Evolutionary conservation across 2,329 filamentous ascomycete species (phyloP), one percentile per base, ranked within the genome.

Genomic region (Calcarisporium arbuscula): DNA sequence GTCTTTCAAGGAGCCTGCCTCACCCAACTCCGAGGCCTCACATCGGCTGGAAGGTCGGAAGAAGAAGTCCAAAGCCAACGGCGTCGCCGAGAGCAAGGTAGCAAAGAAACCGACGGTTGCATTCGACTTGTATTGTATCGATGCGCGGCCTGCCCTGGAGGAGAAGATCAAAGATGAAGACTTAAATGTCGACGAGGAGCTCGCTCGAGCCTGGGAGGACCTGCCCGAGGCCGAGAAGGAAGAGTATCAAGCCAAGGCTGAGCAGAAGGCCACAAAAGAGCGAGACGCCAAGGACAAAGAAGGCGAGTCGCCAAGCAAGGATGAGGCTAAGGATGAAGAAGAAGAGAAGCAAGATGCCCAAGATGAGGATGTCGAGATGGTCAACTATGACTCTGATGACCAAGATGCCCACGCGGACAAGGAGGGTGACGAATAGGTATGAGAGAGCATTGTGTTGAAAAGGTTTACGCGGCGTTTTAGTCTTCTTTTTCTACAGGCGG

Each of bases 101-200:
- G 52, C 61, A 12, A 68, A 68, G 50, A 58, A 58, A 31, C 65
- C 67, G 10, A 57, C 54, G 40, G 68, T 42, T 43, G 72, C 70
- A 4, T 77, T 74, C 46, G 71, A 75, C 41, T 54, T 77, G 12
- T 78, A 70, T 56, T 73, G 67, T 50, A 60, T 62, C 35, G 70
- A 75, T 41, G 61, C 53, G 40, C 66, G 71, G 30, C 58, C 65
- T 4, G 42, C 54, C 9, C 53, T 72, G 19, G 60, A 65, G 31
- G 57, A 60, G 8, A 64, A 72, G 51, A 51, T 60, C 41, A 66
- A 67, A 49, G 63, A 64, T 12, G 45, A 50, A 14, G 45, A 55
- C 10, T 28, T 61, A 36, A 61, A 63, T 36, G 51, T 73, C 10
- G 71, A 76, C n/a, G 69, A 72, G 33, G 72, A 75, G 57, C 62